These are phyloP conservation scores for Forsythia suspensa DNA, from an alignment of 257 asterid species.

Conservation along the genomic window DNA sequence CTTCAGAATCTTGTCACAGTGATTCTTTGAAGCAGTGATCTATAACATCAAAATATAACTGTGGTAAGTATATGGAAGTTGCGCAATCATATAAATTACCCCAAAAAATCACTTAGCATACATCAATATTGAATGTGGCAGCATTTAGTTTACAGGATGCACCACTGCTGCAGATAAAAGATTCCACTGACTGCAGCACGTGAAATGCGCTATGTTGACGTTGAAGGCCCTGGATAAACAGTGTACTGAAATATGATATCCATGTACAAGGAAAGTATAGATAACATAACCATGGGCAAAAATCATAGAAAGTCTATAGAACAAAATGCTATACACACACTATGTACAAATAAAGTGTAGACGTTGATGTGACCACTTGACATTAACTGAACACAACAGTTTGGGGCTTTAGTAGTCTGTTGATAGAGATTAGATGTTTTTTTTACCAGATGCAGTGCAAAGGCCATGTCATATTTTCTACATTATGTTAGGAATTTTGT, in stretches of 20 bases:
- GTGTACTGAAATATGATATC: conserved; percentile 18
- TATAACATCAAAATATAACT: conserved; percentile 21
- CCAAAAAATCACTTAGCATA: conserved; percentile 33
- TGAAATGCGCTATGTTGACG: conserved; percentile 63
- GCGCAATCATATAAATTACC: not conserved
- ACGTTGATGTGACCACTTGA: not conserved
- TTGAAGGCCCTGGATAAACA: conserved; percentile 64
- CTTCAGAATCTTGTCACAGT: conserved; percentile 48
- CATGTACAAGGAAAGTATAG: not conserved
- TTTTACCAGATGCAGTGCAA: not conserved
- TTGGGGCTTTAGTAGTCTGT: not conserved
- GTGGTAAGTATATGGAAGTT: conserved; percentile 6
- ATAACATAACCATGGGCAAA: conserved; percentile 9
- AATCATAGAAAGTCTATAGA: not conserved
- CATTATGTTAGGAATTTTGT: not conserved
- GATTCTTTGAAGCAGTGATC: conserved; percentile 51
- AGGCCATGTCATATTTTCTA: not conserved
- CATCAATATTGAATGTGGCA: conserved; percentile 58
- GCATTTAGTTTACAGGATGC: conserved; percentile 68
- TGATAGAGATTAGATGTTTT: not conserved
- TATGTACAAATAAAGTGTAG: not conserved
- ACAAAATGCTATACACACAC: not conserved
- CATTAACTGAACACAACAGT: not conserved
- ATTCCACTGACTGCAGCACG: conserved; percentile 73
- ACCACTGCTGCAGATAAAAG: conserved; percentile 54